phyloP scores from a whole-genome alignment of 306 rosid species.

The Sicyos edulis region DNA sequence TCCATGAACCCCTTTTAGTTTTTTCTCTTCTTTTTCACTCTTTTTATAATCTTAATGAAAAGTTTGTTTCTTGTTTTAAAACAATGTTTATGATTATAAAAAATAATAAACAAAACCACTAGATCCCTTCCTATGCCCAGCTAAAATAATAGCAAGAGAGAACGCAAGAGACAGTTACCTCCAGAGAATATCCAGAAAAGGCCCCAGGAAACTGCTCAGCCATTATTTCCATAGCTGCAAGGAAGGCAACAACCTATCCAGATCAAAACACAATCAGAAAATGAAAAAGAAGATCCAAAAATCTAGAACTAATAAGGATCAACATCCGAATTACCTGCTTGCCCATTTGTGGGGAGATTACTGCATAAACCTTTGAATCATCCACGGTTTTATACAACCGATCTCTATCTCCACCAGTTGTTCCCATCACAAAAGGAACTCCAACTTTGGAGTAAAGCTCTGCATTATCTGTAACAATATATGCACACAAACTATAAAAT shows the following conservation, averaged over 20 bases:
- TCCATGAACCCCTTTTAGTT: no score
- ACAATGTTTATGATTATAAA: no score
- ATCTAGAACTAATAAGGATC: conserved; percentile 9
- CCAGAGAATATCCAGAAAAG: conserved; percentile 78
- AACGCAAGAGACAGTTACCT: conserved; percentile 38
- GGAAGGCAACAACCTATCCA: conserved; percentile 83
- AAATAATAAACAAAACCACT: conserved; percentile 3
- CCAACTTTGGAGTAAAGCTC: conserved; percentile 73
- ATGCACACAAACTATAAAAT: not conserved
- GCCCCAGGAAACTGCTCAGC: conserved; percentile 95
- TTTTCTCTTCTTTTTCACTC: no score
- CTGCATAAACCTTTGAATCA: conserved; percentile 66
- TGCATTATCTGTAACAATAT: conserved; percentile 52
- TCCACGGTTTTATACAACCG: conserved; percentile 56
- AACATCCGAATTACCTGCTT: conserved; percentile 51
- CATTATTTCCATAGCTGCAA: conserved; percentile 97
- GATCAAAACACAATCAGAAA: conserved; percentile 26
- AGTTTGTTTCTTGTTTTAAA: no score
- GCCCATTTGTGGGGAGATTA: conserved; percentile 97
- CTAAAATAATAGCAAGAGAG: conserved; percentile 4
- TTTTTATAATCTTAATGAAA: no score
- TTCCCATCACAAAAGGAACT: conserved; percentile 94
- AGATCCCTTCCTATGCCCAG: not conserved
- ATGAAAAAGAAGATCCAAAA: conserved; percentile 21
- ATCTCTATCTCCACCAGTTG: conserved; percentile 88